Evolutionary conservation across 495 filamentous ascomycete species (phyloP), one percentile per base, ranked within the genome.

Genomic region (Trichoderma erinaceum): DNA sequence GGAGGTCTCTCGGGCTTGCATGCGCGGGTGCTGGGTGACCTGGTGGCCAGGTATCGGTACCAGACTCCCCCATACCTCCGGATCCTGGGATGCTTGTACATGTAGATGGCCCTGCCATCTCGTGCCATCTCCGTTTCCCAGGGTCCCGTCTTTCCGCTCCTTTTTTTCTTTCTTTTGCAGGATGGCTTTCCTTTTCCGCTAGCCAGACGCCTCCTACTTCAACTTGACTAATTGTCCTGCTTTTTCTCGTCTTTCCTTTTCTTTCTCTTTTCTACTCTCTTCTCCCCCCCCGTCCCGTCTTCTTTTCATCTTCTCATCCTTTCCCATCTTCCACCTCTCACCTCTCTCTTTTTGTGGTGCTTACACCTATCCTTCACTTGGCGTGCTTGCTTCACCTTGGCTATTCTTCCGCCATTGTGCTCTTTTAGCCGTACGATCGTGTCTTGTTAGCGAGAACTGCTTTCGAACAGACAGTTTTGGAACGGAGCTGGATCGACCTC

Each of bases 131-230:
- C 56, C 56, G 56, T 61, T 32, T 61, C 56, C 56, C 56, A 61
- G 56, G 56, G 56, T 61, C 56, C 56, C 56, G 56, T 61, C 56
- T 61, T 61, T 61, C 56, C 56, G 56, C 56, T 61, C 56, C 56
- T 61, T 61, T 61, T 61, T 32, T 25, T 32, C 16, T 25, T 23
- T 52, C 18, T 23, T 10, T 38, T 38, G 35, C 35, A 38, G 35
- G 5, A 38, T 48, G 44, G 15, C 44, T 16, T 48, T 15, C 44
- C n/a, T 48, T 48, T 23, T 61, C 56, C 56, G 5, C 12, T 25
- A 29, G 56, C 56, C 21, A 61, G 38, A 66, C 41, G 46, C 64
- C 41, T 48, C 64, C 64, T 65, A 41, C 64, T 66, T 48, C 41
- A 41, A 43, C 64, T 66, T 65, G 63, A 44, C 63, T 65, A 65